Evolutionary conservation across 169 alveolate genomes (phyloP).

Genomic region (Plasmodium adleri): DNA sequence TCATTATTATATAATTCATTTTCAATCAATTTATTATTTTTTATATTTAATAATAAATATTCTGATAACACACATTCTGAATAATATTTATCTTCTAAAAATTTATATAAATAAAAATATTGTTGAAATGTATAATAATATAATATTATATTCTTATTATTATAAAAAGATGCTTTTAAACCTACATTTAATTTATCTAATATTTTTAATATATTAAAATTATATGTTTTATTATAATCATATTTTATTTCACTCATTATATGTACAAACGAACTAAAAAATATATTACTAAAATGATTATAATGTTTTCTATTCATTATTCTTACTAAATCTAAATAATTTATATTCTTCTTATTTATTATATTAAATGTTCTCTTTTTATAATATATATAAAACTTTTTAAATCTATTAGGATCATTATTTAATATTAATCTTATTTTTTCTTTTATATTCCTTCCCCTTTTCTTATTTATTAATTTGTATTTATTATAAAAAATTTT

Average conservation of each 20-base stretch:
- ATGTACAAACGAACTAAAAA: constrained; percentile 31
- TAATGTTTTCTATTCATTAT: constrained; percentile 24
- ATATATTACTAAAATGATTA: constrained; percentile 60
- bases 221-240: constrained; percentile 52
- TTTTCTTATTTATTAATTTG: no score
- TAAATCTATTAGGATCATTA: constrained; percentile 44
- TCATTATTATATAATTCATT: constrained; percentile 28
- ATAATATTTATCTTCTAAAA: constrained; percentile 57
- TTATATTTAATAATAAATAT: constrained; percentile 33
- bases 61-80: constrained; percentile 61
- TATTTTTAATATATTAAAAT: constrained; percentile 50
- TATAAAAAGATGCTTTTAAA: constrained; percentile 71
- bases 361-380: constrained; percentile 7
- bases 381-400: constrained; percentile 34
- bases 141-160: constrained; percentile 51
- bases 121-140: constrained; percentile 64
- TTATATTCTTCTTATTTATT: constrained; percentile 42
- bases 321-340: constrained; percentile 43
- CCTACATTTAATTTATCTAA: constrained; percentile 72
- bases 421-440: constrained; percentile 17
- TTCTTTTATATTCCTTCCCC: background rate
- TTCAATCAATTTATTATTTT: constrained; percentile 14
- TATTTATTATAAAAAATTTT: background rate
- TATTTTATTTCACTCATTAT: constrained; percentile 66
- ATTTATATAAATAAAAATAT: constrained; percentile 55